Evolutionary conservation across 768 basidiomycete genomes (phyloP).

Genomic region (Tylopilus rubrobrunneus): DNA sequence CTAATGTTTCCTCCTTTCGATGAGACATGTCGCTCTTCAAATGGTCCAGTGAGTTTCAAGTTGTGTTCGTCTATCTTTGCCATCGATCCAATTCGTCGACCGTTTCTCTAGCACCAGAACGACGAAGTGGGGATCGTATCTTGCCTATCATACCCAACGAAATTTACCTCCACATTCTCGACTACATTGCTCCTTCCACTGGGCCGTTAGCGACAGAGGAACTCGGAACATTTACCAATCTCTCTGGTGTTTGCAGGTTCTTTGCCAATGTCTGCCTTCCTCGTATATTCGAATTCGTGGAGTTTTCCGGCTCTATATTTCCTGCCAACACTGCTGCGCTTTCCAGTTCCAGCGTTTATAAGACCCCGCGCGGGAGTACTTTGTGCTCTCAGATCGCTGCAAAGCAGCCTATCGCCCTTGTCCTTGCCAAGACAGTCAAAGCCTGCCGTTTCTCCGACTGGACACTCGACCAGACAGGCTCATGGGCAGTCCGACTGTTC

Average conservation of each 20-base stretch:
- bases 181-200: slow-evolving; percentile 24
- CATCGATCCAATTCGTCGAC: not conserved
- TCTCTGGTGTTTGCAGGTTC: slow-evolving; percentile 42
- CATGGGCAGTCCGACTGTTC: slow-evolving; percentile 4
- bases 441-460: slow-evolving; percentile 10
- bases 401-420: slow-evolving; percentile 24
- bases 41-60: not conserved
- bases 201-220: not conserved
- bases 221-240: slow-evolving; percentile 10
- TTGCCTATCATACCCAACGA: slow-evolving; percentile 40
- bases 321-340: not conserved
- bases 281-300: slow-evolving; percentile 35
- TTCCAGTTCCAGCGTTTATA: not conserved
- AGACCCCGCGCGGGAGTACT: not conserved
- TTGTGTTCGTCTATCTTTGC: not conserved
- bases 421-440: slow-evolving; percentile 31
- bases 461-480: not conserved
- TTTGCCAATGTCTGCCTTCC: slow-evolving; percentile 38
- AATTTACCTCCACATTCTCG: slow-evolving; percentile 39
- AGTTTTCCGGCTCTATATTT: slow-evolving; percentile 17
- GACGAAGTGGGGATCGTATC: not conserved
- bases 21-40: not conserved
- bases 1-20: not conserved
- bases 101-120: slow-evolving; percentile 24
- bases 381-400: slow-evolving; percentile 30